A percentile compares a stretch with the other conserved stretches of the same genome.
These are phyloP conservation scores for Coemansia sp. DNA, from an alignment of 192 early-diverging fungal genomes.

Conservation along the genomic window DNA sequence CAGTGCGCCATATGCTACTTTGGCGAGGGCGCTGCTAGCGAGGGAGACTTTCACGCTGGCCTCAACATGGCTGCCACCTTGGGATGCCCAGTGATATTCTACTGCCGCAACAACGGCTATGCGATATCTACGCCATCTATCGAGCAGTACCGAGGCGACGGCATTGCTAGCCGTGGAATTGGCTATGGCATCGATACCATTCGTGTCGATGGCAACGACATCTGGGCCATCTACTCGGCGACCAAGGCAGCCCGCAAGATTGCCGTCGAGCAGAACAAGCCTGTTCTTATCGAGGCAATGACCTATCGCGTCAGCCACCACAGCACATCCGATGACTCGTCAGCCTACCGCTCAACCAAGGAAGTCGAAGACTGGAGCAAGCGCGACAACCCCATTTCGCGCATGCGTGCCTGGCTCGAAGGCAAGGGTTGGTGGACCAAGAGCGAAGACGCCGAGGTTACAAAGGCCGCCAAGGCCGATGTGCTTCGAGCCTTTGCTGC, in stretches of 20 bases:
- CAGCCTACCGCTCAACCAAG: conserved; percentile 87
- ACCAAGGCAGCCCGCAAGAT: conserved; percentile 80
- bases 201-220: conserved; percentile 97
- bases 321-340: conserved; percentile 96
- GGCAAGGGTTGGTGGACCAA: conserved; percentile 80
- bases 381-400: conserved; percentile 83
- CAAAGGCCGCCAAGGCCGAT: conserved; percentile 62
- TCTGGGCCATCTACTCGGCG: conserved; percentile 96
- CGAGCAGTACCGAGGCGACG: conserved; percentile 98
- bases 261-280: conserved; percentile 77
- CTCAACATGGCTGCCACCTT: conserved; percentile 96
- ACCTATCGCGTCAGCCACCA: conserved; percentile 98
- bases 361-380: conserved; percentile 89
- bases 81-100: conserved; percentile 87
- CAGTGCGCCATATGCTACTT: conserved; percentile 92
- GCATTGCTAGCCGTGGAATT: conserved; percentile 89
- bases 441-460: conserved; percentile 63
- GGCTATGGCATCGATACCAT: conserved; percentile 98
- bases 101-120: conserved; percentile 99
- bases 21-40: conserved; percentile 96
- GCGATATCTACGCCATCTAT: conserved; percentile 93
- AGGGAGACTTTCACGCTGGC: conserved; percentile 97
- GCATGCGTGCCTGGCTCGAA: conserved; percentile 90
- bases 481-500: conserved; percentile 79
- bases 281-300: conserved; percentile 95